phyloP scores from a whole-genome alignment of 179 eudicot genomes.

The Beta macrorhiza region DNA sequence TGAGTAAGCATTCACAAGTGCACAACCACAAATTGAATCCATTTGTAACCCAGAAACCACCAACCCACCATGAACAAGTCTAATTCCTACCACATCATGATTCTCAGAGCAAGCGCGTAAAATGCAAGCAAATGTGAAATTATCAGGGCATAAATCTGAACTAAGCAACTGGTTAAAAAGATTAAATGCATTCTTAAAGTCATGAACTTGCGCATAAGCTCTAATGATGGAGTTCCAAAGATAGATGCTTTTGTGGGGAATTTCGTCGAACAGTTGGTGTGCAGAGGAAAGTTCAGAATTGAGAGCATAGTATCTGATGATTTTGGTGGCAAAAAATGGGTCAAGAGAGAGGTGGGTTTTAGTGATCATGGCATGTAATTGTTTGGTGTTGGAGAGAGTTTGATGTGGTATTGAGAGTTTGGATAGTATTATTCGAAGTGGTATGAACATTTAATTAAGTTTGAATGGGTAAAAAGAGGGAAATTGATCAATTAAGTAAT shows the following conservation, averaged over 20 bases:
- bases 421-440: conserved; percentile 48
- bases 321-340: conserved; percentile 74
- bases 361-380: conserved; percentile 54
- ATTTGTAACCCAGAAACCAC: conserved; percentile 48
- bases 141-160: conserved; percentile 60
- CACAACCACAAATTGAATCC: conserved; percentile 58
- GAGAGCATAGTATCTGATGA: conserved; percentile 56
- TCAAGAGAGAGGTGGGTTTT: conserved; percentile 65
- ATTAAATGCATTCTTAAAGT: conserved; percentile 41
- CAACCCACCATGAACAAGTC: conserved; percentile 51
- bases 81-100: conserved; percentile 37
- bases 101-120: conserved; percentile 56
- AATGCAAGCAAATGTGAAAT: conserved; percentile 72
- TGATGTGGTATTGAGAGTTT: conserved; percentile 27
- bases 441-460: conserved; percentile 28
- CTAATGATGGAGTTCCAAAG: conserved; percentile 85
- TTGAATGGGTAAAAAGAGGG: too few species aligned
- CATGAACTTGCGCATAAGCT: conserved; percentile 57
- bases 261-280: conserved; percentile 68
- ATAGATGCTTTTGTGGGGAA: conserved; percentile 52
- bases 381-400: conserved; percentile 42
- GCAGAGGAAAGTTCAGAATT: conserved; percentile 63
- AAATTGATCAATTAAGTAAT: too few species aligned
- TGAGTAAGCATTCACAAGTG: conserved; percentile 71
- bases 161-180: conserved; percentile 48